phyloP scores from a whole-genome alignment of 2,329 filamentous ascomycete genomes.

The Pestalotiopsis sp. region DNA sequence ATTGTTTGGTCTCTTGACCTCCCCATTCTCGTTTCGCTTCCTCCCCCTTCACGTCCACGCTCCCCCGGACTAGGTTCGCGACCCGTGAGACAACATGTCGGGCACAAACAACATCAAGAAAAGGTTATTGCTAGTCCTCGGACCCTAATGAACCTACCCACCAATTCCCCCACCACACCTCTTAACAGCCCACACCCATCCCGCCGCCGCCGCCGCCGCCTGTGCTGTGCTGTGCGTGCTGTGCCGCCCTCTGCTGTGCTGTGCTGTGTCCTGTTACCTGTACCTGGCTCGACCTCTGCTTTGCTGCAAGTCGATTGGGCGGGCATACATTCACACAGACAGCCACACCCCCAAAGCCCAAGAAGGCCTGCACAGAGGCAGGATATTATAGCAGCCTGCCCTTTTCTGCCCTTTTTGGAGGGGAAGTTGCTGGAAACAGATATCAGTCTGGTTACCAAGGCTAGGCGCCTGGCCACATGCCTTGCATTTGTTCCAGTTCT shows the following conservation, averaged over 20 bases:
- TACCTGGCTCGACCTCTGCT: not conserved
- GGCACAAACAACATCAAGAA: constrained; percentile 13
- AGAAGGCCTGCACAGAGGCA: not conserved
- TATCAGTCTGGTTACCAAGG: constrained; percentile 8
- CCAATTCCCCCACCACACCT: constrained; percentile 7
- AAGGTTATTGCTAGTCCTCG: constrained; percentile 10
- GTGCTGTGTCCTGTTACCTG: not conserved
- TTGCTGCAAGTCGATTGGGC: not conserved
- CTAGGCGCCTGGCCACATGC: constrained; percentile 13
- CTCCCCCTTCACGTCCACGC: not conserved
- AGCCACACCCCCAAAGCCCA: not conserved
- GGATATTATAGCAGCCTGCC: constrained; percentile 9
- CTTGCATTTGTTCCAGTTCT: constrained; percentile 13
- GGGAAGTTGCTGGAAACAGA: constrained; percentile 26
- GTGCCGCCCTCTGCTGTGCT: not conserved
- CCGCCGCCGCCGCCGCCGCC: constrained; percentile 9
- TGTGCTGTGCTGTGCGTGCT: constrained; percentile 9
- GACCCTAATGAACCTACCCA: constrained; percentile 11
- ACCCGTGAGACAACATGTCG: constrained; percentile 6
- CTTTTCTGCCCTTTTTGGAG: constrained; percentile 18
- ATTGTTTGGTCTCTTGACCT: not conserved
- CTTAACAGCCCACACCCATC: constrained; percentile 17
- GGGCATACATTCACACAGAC: constrained; percentile 4
- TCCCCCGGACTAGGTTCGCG: constrained; percentile 5
- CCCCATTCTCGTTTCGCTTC: not conserved